Evolutionary conservation across 768 basidiomycete species (phyloP).

Genomic region (Mycena galopus): DNA sequence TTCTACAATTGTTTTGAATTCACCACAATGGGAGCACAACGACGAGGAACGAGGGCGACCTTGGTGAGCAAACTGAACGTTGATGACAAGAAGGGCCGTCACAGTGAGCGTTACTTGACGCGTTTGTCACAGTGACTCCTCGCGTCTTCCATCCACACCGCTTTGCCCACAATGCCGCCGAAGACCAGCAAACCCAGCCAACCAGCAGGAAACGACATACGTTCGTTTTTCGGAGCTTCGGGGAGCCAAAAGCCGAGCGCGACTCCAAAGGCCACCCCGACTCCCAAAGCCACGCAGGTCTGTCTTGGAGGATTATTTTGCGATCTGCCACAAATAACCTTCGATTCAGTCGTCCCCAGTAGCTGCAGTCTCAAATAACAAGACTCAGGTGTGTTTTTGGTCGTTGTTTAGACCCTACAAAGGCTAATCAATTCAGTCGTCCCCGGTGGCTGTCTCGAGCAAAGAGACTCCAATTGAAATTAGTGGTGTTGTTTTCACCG

Average conservation of each 20-base stretch:
- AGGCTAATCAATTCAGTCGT: background rate
- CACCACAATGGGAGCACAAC: no score
- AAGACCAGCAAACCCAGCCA: slow-evolving; percentile 37
- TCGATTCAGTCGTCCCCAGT: no score
- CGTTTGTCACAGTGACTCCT: slow-evolving; percentile 22
- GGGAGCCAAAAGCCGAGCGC: slow-evolving; percentile 22
- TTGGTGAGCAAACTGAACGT: no score
- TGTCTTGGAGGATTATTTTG: no score
- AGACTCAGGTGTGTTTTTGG: no score
- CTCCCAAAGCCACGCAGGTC: slow-evolving; percentile 19
- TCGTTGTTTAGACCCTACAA: slow-evolving; percentile 1
- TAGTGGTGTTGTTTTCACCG: slow-evolving; percentile 35
- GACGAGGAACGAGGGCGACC: no score
- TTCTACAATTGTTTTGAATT: no score
- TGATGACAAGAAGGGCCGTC: no score
- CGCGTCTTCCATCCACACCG: slow-evolving; percentile 23
- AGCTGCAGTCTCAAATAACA: no score
- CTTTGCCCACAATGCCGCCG: no score
- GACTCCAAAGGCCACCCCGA: slow-evolving; percentile 7
- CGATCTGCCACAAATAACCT: no score
- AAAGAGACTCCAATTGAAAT: slow-evolving; percentile 46
- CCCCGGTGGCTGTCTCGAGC: slow-evolving; percentile 9
- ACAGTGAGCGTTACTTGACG: no score
- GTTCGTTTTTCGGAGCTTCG: slow-evolving; percentile 53
- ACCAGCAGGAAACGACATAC: slow-evolving; percentile 51